phyloP scores from a whole-genome alignment of 2,329 filamentous ascomycete species.

The Cylindrodendrum hubeiense region DNA sequence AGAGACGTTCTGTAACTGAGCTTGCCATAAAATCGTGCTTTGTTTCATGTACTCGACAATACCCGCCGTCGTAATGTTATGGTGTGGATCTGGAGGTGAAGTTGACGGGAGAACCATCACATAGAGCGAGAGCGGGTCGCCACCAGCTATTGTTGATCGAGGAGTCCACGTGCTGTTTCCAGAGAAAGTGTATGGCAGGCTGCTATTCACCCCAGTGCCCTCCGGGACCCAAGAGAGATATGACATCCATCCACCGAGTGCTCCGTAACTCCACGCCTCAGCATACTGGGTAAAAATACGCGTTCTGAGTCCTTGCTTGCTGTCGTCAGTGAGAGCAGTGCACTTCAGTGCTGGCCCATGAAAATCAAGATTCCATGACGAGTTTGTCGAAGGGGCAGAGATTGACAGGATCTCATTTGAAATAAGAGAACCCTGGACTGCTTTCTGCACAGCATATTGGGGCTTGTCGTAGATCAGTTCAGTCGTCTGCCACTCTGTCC shows the following conservation, averaged over 20 bases:
- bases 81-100: not conserved
- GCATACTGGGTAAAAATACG: constrained; percentile 1
- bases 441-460: not conserved
- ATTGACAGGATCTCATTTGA: not conserved
- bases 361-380: not conserved
- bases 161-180: not conserved
- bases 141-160: constrained; percentile 3
- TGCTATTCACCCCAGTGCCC: not conserved
- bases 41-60: not conserved
- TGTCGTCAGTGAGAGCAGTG: not conserved
- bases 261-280: not conserved
- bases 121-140: not conserved
- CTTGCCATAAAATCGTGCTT: not conserved
- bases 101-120: not conserved
- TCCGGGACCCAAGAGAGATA: constrained; percentile 3
- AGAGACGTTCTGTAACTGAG: not conserved
- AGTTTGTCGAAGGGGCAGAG: not conserved
- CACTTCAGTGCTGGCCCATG: not conserved
- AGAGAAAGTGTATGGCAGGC: not conserved
- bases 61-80: not conserved
- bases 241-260: not conserved
- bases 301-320: not conserved
- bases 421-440: constrained; percentile 1
- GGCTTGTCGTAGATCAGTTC: not conserved
- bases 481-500: constrained; percentile 1